Evolutionary conservation across 1,284 basidiomycete genomes (phyloP), one percentile per base, ranked within the genome.

Genomic region (Fomitopsis palustris): DNA sequence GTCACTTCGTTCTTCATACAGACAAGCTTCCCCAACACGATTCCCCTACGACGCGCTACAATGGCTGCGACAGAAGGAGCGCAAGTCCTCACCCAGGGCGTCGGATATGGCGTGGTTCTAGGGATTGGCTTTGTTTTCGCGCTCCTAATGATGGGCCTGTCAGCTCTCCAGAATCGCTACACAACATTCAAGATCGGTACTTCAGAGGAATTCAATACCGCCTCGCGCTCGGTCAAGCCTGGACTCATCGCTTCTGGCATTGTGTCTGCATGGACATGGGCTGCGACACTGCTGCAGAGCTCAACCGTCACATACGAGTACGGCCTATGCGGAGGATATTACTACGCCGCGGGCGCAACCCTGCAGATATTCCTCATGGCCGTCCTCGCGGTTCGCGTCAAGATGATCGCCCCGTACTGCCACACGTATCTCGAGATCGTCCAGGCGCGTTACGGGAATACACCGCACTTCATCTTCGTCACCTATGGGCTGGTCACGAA

Each of bases 181-280:
- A 63, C 58, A 54, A 58, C 57, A 38, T 66, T 41, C 61, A 67
- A 43, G 69, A 67, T 1, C 72, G 55, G 37, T n/a, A 57, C 59
- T 5, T 60, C 77, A 0, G 78, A 81, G 59, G 80, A 82, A 64
- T 82, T 81, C 69, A 79, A 74, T 59, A 76, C 75, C 3, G 81
- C 81, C 0, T 70, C 68, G 52, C 69, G 70, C 42, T 74, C 72
- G 25, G 71, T 81, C 41, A 81, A 80, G 56, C 81, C 84, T 0
- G 84, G 82, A 1, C 70, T 86, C 21, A 81, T 85, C 45, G 83
- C 83, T 0, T 76, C 79, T 8, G 82, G 81, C 39, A 81, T 84
- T 59, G 80, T 83, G 38, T 76, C 69, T 4, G 72, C 72, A 19
- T 75, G 73, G 67, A 74, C 73, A 6, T 69, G 72, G 67, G 70